Conservation (phyloP, 1,284 basidiomycete species). For the Coriolopsis trogii region DNA sequence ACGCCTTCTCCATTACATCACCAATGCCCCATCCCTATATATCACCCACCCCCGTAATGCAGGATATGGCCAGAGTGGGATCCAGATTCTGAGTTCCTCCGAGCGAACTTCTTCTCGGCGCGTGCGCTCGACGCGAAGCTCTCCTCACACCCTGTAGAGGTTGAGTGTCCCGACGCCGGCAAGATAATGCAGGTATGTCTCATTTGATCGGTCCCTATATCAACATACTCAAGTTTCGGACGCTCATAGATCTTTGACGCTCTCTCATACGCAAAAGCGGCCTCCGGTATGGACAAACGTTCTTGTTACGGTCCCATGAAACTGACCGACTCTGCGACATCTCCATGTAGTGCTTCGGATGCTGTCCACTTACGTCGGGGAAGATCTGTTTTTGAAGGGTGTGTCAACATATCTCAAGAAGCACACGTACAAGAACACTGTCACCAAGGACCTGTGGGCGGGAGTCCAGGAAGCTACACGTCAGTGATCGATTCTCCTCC, state of each 20-base stretch:
- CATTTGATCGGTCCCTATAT: neutral
- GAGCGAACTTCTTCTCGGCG: constrained; percentile 70
- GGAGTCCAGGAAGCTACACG: constrained; percentile 82
- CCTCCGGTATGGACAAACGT: constrained; percentile 59
- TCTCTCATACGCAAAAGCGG: constrained; percentile 87
- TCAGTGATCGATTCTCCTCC: no score
- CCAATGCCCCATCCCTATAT: no score
- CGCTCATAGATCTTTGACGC: constrained; percentile 76
- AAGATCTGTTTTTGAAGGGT: constrained; percentile 86
- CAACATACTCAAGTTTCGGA: neutral
- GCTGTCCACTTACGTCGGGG: constrained; percentile 88
- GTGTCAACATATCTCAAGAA: constrained; percentile 94
- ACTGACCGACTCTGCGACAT: no score
- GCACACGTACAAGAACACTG: constrained; percentile 82
- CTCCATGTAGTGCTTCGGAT: constrained; percentile 79
- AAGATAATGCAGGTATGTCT: constrained; percentile 74
- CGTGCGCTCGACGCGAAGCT: constrained; percentile 86
- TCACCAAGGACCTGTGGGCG: constrained; percentile 89
- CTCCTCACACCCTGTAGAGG: constrained; percentile 97
- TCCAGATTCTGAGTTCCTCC: constrained; percentile 73
- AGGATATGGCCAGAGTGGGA: constrained; percentile 83
- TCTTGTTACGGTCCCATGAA: no score
- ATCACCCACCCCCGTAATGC: neutral
- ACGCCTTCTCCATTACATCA: constrained; percentile 5
- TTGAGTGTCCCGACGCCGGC: constrained; percentile 87